A percentile compares a stretch with the other conserved stretches of the same genome.
Evolutionary conservation across 2,329 filamentous ascomycete genomes (phyloP).

Genomic region (Remersonia thermophila): DNA sequence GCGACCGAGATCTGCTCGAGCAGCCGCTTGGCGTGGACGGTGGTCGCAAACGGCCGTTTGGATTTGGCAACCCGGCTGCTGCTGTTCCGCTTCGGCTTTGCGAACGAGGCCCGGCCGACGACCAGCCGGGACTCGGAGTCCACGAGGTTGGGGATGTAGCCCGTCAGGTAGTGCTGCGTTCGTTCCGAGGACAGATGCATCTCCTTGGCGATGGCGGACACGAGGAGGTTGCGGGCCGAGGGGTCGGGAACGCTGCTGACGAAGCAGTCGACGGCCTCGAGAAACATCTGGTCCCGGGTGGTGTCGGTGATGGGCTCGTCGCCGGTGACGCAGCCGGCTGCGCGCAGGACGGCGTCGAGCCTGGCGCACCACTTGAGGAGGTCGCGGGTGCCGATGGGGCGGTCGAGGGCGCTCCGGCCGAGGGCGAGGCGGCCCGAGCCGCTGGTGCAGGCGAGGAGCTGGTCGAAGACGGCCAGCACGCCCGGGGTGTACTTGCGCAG

Average conservation of each 20-base stretch:
- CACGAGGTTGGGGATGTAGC: constrained; percentile 59
- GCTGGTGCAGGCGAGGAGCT: constrained; percentile 34
- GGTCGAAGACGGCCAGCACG: constrained; percentile 47
- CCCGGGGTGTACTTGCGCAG: constrained; percentile 50
- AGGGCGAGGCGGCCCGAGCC: constrained; percentile 21
- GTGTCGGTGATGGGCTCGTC: constrained; percentile 61
- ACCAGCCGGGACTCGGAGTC: constrained; percentile 45
- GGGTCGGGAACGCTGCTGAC: constrained; percentile 64
- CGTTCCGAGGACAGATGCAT: constrained; percentile 78
- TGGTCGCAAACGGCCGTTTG: constrained; percentile 70
- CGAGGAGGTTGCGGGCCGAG: constrained; percentile 45
- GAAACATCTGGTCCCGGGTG: constrained; percentile 70
- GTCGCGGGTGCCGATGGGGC: constrained; percentile 50
- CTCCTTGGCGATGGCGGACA: constrained; percentile 65
- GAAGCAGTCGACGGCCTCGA: constrained; percentile 90
- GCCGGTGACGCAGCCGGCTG: constrained; percentile 50
- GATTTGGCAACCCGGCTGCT: constrained; percentile 37
- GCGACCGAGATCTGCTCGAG: constrained; percentile 82
- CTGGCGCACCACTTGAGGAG: constrained; percentile 85
- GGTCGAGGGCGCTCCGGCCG: constrained; percentile 26
- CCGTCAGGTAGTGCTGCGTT: constrained; percentile 62
- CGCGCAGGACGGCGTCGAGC: constrained; percentile 51
- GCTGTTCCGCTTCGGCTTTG: constrained; percentile 39
- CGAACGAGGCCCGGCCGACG: constrained; percentile 55
- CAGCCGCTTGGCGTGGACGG: constrained; percentile 68